Conservation (phyloP, 140 eudicot species). For the Anethum foeniculum region DNA sequence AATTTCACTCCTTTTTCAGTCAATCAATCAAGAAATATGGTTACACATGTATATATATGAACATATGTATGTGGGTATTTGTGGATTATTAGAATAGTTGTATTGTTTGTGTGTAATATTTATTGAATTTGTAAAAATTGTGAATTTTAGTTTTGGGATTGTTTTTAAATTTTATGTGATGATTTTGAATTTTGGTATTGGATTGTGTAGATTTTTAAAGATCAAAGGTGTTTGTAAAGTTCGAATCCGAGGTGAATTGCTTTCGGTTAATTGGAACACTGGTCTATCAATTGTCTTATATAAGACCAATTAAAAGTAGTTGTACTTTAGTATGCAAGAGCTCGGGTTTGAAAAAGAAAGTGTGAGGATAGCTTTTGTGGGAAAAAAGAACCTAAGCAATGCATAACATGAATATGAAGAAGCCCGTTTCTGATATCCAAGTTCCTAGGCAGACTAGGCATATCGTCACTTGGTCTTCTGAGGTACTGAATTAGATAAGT, state of each 20-base stretch:
- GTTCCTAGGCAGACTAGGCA: constrained; percentile 51
- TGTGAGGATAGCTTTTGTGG: constrained; percentile 2
- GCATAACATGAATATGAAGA: constrained; percentile 25
- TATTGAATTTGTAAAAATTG: neutral
- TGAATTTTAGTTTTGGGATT: neutral
- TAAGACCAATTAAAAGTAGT: constrained; percentile 9
- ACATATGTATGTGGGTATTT: neutral
- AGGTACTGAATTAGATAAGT: constrained; percentile 29
- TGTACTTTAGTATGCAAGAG: constrained; percentile 39
- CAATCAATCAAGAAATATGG: neutral
- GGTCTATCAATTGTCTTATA: constrained; percentile 17
- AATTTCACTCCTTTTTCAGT: neutral
- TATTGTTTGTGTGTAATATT: neutral
- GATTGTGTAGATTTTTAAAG: neutral
- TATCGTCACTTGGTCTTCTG: constrained; percentile 93
- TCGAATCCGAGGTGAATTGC: constrained; percentile 27
- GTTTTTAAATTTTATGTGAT: neutral
- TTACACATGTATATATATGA: neutral
- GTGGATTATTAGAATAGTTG: neutral
- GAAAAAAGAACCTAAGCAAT: neutral
- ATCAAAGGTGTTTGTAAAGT: constrained; percentile 16
- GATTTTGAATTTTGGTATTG: constrained; percentile 5
- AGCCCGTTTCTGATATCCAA: constrained; percentile 6
- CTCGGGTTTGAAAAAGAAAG: neutral
- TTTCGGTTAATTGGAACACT: constrained; percentile 12